Conservation (phyloP, 2,329 filamentous ascomycete genomes). For the Fusarium armeniacum region DNA sequence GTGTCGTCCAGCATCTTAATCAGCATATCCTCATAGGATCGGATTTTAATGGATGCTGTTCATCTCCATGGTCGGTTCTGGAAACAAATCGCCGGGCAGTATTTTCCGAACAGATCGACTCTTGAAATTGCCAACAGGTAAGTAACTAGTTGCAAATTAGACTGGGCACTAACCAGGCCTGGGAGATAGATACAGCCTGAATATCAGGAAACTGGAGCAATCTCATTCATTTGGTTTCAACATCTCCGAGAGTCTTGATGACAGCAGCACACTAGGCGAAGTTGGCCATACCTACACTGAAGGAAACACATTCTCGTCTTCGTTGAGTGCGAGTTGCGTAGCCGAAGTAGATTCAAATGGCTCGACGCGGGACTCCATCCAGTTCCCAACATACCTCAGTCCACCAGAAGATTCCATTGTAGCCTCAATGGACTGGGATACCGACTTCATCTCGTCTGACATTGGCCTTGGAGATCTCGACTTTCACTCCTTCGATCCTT, state of each 20-base stretch:
- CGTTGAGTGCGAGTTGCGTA: background rate
- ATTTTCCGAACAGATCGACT: slow-evolving; percentile 11
- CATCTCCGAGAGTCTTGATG: slow-evolving; percentile 6
- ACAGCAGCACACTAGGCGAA: slow-evolving; percentile 5
- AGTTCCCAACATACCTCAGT: background rate
- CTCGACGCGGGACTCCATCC: slow-evolving; percentile 6
- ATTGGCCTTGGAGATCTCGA: slow-evolving; percentile 7
- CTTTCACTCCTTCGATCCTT: slow-evolving; percentile 5
- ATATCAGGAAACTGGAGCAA: slow-evolving; percentile 11
- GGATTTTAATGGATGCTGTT: slow-evolving; percentile 10
- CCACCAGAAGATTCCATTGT: slow-evolving; percentile 8
- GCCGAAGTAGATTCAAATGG: slow-evolving; percentile 8
- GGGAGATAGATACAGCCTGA: slow-evolving; percentile 11
- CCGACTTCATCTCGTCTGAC: slow-evolving; percentile 6
- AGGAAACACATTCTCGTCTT: background rate
- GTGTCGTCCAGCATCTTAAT: slow-evolving; percentile 10
- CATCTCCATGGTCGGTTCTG: slow-evolving; percentile 13
- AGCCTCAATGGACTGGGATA: slow-evolving; percentile 10
- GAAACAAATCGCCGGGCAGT: slow-evolving; percentile 12
- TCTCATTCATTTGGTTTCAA: slow-evolving; percentile 7
- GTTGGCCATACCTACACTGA: slow-evolving; percentile 6
- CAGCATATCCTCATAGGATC: slow-evolving; percentile 9
- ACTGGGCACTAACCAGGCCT: slow-evolving; percentile 8
- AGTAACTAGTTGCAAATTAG: slow-evolving; percentile 6
- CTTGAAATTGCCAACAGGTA: slow-evolving; percentile 17